These are phyloP conservation scores for Beauveria bassiana DNA, from an alignment of 2,329 filamentous ascomycete genomes.

Conservation along the genomic window DNA sequence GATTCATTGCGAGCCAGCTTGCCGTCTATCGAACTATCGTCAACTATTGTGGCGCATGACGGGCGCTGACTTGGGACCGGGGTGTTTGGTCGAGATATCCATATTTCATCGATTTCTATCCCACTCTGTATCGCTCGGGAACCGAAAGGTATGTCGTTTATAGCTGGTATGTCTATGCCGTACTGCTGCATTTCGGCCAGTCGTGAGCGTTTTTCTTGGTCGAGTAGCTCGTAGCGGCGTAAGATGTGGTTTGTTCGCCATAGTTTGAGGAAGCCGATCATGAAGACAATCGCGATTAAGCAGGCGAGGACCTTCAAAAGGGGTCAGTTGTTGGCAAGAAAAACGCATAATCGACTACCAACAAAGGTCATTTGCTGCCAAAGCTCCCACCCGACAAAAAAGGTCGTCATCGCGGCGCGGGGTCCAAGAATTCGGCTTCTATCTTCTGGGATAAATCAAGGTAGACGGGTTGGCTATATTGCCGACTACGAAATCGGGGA, in stretches of 20 bases:
- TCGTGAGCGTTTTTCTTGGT: constrained; percentile 55
- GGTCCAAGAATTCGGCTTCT: constrained; percentile 22
- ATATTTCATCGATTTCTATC: constrained; percentile 77
- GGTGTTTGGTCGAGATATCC: constrained; percentile 52
- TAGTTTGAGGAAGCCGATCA: constrained; percentile 60
- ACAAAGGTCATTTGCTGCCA: constrained; percentile 93
- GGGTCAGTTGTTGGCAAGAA: neutral
- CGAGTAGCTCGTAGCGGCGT: constrained; percentile 53
- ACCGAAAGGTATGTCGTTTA: constrained; percentile 71
- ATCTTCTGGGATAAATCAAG: neutral
- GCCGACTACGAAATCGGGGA: neutral
- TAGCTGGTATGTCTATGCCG: constrained; percentile 33
- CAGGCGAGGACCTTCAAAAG: constrained; percentile 58
- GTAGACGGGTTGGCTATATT: neutral
- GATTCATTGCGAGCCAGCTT: neutral
- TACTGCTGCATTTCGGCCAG: constrained; percentile 46
- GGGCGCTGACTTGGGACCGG: constrained; percentile 22
- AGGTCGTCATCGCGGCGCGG: constrained; percentile 32
- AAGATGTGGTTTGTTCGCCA: constrained; percentile 50
- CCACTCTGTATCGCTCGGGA: constrained; percentile 78
- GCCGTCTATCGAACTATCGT: constrained; percentile 1
- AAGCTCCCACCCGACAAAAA: constrained; percentile 65
- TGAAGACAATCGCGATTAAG: constrained; percentile 63
- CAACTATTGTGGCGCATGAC: constrained; percentile 20
- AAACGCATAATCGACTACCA: constrained; percentile 29